Evolutionary conservation across 2,329 filamentous ascomycete species (phyloP), one percentile per base, ranked within the genome.

Genomic region (Clonostachys solani): DNA sequence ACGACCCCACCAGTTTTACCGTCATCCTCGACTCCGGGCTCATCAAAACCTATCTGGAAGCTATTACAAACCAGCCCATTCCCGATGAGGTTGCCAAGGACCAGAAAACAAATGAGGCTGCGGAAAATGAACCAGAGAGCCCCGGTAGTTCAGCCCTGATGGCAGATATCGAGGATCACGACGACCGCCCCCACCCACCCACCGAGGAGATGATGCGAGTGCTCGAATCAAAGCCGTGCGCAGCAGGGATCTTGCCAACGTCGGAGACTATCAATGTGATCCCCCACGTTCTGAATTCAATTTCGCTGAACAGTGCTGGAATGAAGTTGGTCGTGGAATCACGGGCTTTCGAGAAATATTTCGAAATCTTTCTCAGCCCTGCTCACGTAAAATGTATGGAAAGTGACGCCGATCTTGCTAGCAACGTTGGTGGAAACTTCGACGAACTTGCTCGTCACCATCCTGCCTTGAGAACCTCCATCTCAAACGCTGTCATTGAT

Each of bases 381-480:
- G 79, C 83, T 15, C 95, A 99, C 66, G 83, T 99, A 49, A 89
- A 87, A 56, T 87, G 86, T 52, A 84, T 99, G 77, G 83, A 89
- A 52, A 73, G 75, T 36, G 92, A 96, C 54, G 73, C 78, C 6
- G 72, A 75, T 35, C 75, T 95, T 49, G 80, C 92, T 10, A 80
- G 79, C 33, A 81, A 83, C 37, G 78, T 99, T 44, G 94, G 94
- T 12, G 81, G 80, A 23, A 87, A 85, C 38, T 96, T 99, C 59
- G 94, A 99, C 63, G 94, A 99, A 66, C 78, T 99, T 49, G 87
- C 92, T 45, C 84, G 94, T 38, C 94, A 99, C 61, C 94, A 99
- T 58, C 94, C 95, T 1, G 78, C 82, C 18, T 71, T 99, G 41
- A 89, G 92, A 54, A 78, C 80, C 10, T 79, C 85, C 4, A 94